Evolutionary conservation across 2,329 filamentous ascomycete genomes (phyloP), one percentile per base, ranked within the genome.

Genomic region (Aspergillus chevalieri): DNA sequence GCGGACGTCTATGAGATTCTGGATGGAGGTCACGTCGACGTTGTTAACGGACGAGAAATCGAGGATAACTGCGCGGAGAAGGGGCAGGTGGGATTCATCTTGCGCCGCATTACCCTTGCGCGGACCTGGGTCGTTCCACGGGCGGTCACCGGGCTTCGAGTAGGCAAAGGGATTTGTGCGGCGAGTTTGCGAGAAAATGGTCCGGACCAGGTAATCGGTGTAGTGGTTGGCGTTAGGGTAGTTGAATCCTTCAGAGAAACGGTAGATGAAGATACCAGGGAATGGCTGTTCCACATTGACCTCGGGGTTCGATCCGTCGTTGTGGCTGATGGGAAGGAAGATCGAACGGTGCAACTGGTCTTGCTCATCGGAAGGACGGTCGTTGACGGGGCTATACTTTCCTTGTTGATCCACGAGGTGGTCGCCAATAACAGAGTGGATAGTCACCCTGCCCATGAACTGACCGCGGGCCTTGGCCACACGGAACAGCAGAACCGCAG

Each of bases 31-130:
- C 51, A 95, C 83, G 63, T 97, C 93, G 51, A 96, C 85, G 57
- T 95, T 89, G 72, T 96, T 95, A 56, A 97, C 91, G 0, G 88
- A 86, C 3, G 86, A 90, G 70, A 97, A 95, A 67, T 97, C 93
- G 17, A 97, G 80, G 52, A 97, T 91, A 57, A 97, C 76, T n/a
- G 92, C 91, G 65, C 88, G 89, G 46, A 95, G 80, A 0, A 82
- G 85, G 0, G 90, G 86, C 14, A 84, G 74, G 50, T 74, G 64
- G 6, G 67, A 70, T 14, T 74, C 60, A 52, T 78, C 77, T 36
- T 75, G 69, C 44, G 70, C 75, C 33, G 64, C 68, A 67, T 82
- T 66, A 59, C 74, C 78, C 48, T 73, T 80, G 30, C 80, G 78
- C 50, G 88, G 87, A 46, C 89, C 90, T 0, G 92, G 89, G 64